Conservation (phyloP, 2,329 filamentous ascomycete genomes). For the Epichloe hybrida region DNA sequence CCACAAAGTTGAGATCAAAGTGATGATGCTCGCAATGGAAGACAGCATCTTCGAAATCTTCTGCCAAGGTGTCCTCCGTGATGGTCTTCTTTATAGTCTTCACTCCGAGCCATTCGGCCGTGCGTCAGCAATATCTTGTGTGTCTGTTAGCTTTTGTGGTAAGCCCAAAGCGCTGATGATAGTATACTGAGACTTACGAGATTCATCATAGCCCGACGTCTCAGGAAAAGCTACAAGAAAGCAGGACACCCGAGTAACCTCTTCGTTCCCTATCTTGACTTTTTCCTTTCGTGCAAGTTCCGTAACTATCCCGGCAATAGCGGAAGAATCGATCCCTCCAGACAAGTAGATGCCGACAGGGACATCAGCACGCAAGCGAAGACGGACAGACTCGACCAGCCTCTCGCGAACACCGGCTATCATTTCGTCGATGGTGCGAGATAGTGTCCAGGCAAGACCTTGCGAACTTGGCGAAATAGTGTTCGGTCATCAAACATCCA, state of each 20-base stretch:
- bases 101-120: constrained; percentile 20
- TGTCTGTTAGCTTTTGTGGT: not conserved
- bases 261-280: constrained; percentile 30
- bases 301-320: constrained; percentile 40
- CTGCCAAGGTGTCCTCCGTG: constrained; percentile 16
- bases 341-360: not conserved
- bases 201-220: not conserved
- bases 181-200: not conserved
- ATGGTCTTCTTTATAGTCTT: constrained; percentile 13
- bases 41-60: constrained; percentile 16
- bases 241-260: constrained; percentile 17
- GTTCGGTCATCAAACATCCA: constrained; percentile 33
- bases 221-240: constrained; percentile 38
- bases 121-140: constrained; percentile 17
- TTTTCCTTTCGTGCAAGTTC: constrained; percentile 34
- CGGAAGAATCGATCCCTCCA: constrained; percentile 18
- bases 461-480: constrained; percentile 33
- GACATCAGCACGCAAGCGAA: not conserved
- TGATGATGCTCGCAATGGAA: constrained; percentile 20
- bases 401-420: constrained; percentile 1
- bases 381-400: not conserved
- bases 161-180: not conserved
- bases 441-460: constrained; percentile 31
- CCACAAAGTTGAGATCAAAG: constrained; percentile 37
- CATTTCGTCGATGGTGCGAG: constrained; percentile 35